These are phyloP conservation scores for Schizochytrium sp. DNA, from an alignment of 108 stramenopile species.

Conservation along the genomic window DNA sequence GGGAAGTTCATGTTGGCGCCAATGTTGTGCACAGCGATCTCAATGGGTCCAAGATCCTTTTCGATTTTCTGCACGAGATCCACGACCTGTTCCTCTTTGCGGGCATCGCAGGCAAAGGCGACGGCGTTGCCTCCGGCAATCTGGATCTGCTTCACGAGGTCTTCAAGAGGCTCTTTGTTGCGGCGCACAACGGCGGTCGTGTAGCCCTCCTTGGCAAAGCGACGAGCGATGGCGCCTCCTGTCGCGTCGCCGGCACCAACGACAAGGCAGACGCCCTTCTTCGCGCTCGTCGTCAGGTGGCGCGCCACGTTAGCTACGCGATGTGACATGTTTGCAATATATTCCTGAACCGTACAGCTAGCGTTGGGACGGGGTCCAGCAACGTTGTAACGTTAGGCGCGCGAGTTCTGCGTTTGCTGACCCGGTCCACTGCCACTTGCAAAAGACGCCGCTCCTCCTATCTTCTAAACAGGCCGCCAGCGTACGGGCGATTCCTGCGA, in stretches of 20 bases:
- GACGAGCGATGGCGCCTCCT: background rate
- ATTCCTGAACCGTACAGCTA: no score
- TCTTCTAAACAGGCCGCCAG: no score
- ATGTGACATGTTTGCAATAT: background rate
- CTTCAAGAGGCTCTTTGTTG: background rate
- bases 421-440: no score
- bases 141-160: background rate
- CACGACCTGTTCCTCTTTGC: conserved; percentile 7
- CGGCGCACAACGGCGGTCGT: background rate
- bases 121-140: background rate
- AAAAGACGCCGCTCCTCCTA: no score
- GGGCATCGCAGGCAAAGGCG: background rate
- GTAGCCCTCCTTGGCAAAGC: background rate
- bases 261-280: background rate
- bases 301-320: background rate
- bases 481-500: no score
- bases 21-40: conserved; percentile 24
- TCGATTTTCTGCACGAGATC: background rate
- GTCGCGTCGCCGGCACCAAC: conserved; percentile 5
- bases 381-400: no score
- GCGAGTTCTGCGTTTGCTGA: no score
- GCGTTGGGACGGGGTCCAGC: no score
- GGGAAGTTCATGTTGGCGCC: conserved; percentile 22
- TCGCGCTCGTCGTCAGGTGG: background rate
- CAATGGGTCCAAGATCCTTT: background rate